A percentile compares a stretch with the other conserved stretches of the same genome.
Conservation (phyloP, 2,329 filamentous ascomycete species). For the Sclerotinia nivalis region DNA sequence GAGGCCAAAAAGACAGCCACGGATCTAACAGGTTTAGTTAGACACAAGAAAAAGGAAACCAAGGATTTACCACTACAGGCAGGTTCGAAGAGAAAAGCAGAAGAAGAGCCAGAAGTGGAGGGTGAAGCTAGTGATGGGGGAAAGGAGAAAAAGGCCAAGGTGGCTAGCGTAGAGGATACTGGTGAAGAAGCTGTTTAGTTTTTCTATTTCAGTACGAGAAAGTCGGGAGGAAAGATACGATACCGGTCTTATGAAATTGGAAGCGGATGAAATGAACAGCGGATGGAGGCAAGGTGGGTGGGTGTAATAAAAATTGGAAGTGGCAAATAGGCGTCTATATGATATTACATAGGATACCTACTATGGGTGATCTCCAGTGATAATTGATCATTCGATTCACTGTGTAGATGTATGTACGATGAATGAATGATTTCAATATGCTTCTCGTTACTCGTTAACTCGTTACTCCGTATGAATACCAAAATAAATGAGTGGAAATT, state of each 20-base stretch:
- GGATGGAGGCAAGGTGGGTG: not conserved
- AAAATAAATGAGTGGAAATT: not conserved
- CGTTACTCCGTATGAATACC: no score
- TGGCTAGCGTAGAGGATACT: slow-evolving; percentile 30
- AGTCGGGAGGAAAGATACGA: not conserved
- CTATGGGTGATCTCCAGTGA: not conserved
- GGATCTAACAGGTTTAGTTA: slow-evolving; percentile 70
- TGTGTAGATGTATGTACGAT: not conserved
- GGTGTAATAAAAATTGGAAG: not conserved
- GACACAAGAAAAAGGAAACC: slow-evolving; percentile 57
- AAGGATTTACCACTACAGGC: slow-evolving; percentile 46
- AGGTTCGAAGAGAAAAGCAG: slow-evolving; percentile 56
- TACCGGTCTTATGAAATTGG: not conserved
- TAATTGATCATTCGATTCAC: not conserved
- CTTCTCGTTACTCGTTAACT: no score
- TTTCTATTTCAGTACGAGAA: no score
- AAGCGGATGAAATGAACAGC: not conserved
- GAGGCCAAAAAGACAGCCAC: slow-evolving; percentile 65
- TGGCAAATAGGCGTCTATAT: not conserved
- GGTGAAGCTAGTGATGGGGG: slow-evolving; percentile 27
- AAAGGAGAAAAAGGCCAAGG: slow-evolving; percentile 40
- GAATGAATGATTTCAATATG: not conserved
- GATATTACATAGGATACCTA: not conserved
- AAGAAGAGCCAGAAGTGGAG: slow-evolving; percentile 40
- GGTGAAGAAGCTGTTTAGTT: not conserved